These are phyloP conservation scores for Triticum monococcum DNA, from an alignment of 176 grass and related monocot species.

Conservation along the genomic window DNA sequence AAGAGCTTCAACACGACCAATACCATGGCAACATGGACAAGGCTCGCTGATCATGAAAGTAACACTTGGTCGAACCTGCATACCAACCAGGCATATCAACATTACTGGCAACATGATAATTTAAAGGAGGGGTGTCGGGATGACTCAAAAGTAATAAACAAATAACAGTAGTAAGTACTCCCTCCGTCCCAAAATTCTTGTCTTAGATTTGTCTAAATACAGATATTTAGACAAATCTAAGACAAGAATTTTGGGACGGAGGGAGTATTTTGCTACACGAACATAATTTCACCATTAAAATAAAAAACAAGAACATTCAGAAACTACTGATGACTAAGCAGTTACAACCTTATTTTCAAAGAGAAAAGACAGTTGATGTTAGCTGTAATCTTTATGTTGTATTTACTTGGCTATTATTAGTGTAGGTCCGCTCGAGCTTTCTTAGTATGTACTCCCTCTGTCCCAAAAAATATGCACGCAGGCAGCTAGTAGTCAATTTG, in stretches of 20 bases:
- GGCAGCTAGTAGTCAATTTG: too few species aligned
- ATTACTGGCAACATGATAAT: constrained; percentile 4
- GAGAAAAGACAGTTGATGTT: neutral
- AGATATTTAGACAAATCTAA: too few species aligned
- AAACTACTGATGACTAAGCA: neutral
- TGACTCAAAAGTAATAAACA: neutral
- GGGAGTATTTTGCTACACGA: neutral
- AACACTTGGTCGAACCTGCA: constrained; percentile 93
- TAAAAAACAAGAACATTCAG: neutral
- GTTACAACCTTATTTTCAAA: neutral
- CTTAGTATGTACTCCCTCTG: too few species aligned
- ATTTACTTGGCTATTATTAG: too few species aligned
- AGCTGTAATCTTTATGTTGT: too few species aligned
- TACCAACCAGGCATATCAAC: constrained; percentile 19
- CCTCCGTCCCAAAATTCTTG: too few species aligned
- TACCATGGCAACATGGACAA: constrained; percentile 82
- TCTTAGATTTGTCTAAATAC: too few species aligned
- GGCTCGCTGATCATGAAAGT: constrained; percentile 96
- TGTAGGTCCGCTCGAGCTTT: too few species aligned
- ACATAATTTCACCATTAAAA: neutral
- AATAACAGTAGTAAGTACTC: neutral
- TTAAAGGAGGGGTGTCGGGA: constrained; percentile 1
- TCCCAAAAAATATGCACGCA: too few species aligned
- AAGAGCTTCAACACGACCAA: constrained; percentile 80
- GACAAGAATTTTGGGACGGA: too few species aligned